phyloP scores from a whole-genome alignment of 148 eudicot genomes.

The Silene conica region DNA sequence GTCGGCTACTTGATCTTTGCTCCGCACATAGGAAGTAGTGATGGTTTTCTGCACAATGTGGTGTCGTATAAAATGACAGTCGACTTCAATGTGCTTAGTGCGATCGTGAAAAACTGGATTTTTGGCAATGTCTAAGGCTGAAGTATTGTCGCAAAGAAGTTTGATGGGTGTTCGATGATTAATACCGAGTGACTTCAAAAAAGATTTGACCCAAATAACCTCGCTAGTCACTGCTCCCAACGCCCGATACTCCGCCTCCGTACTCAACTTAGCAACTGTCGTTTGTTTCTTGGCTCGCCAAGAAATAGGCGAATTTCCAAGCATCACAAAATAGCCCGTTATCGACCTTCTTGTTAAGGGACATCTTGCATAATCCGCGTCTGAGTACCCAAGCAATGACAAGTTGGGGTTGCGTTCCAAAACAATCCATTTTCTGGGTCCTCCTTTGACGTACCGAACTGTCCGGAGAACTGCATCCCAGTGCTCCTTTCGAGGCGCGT shows the following conservation, averaged over 20 bases:
- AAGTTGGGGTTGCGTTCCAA: not conserved
- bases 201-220: no score
- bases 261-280: not conserved
- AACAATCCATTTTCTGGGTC: not conserved
- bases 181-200: not conserved
- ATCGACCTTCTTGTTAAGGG: not conserved
- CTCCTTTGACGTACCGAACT: no score
- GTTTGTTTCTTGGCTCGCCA: slow-evolving; percentile 6
- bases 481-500: no score
- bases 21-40: no score
- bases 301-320: not conserved
- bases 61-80: not conserved
- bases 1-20: no score
- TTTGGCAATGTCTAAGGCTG: not conserved
- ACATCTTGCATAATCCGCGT: not conserved
- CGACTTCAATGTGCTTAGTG: slow-evolving; percentile 5
- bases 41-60: no score
- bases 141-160: not conserved
- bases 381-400: not conserved
- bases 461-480: no score
- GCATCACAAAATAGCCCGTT: not conserved
- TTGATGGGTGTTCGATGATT: not conserved
- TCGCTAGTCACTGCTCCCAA: no score
- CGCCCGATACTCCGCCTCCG: not conserved
- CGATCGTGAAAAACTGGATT: no score